phyloP scores from a whole-genome alignment of 1,139 yeast species.

The Lodderomyces parapsilosis region DNA sequence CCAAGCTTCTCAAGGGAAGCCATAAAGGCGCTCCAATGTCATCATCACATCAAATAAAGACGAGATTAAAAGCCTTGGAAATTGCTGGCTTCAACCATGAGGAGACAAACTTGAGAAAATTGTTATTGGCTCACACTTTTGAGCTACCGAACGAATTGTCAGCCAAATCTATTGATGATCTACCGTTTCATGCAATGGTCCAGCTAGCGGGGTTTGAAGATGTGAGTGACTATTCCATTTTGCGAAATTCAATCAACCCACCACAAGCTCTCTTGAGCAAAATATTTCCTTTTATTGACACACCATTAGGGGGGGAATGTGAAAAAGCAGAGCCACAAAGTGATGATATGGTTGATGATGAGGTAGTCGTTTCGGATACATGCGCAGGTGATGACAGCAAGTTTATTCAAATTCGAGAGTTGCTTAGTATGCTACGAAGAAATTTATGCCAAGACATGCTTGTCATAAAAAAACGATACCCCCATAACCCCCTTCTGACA shows the following conservation, averaged over 20 bases:
- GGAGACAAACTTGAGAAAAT: constrained; percentile 21
- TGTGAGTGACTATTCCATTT: constrained; percentile 19
- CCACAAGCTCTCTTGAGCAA: constrained; percentile 25
- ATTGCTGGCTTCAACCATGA: constrained; percentile 22
- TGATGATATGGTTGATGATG: constrained; percentile 5
- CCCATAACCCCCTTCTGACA: constrained; percentile 24
- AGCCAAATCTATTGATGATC: constrained; percentile 14
- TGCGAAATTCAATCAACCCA: constrained; percentile 26
- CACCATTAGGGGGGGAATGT: constrained; percentile 5
- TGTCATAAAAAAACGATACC: constrained; percentile 23
- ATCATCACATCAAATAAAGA: constrained; percentile 30
- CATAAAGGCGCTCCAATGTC: constrained; percentile 24
- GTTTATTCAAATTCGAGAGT: constrained; percentile 14
- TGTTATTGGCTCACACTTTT: constrained; percentile 19
- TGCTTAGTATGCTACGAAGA: constrained; percentile 24
- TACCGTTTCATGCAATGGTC: constrained; percentile 19
- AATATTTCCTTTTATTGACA: constrained; percentile 30
- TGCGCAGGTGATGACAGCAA: background rate
- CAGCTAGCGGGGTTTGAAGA: constrained; percentile 27
- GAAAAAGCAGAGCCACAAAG: background rate
- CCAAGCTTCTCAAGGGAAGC: constrained; percentile 27
- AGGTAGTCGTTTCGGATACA: too few relatives aligned
- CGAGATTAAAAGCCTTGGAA: constrained; percentile 22
- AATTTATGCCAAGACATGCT: constrained; percentile 37
- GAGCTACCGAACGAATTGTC: constrained; percentile 15